Conservation (phyloP, 164 flowering plant species). For the Macadamia tetraphylla region DNA sequence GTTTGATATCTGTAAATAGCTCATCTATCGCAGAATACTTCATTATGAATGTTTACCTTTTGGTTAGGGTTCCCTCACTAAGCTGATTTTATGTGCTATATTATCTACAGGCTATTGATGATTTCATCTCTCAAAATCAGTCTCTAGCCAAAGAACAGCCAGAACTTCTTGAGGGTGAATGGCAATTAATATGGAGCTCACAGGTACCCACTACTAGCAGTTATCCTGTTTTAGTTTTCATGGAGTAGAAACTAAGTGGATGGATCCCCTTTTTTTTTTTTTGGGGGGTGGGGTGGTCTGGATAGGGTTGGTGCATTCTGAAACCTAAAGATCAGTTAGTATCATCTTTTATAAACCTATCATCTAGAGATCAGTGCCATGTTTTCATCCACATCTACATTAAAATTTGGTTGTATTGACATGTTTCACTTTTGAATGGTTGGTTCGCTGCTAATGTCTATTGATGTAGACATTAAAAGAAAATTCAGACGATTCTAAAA, state of each 20-base stretch:
- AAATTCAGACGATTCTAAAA: too few relatives aligned
- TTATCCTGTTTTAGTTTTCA: neutral
- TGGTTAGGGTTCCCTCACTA: neutral
- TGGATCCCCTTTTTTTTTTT: too few relatives aligned
- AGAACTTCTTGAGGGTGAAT: conserved; percentile 66
- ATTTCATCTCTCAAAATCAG: conserved; percentile 40
- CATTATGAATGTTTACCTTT: neutral
- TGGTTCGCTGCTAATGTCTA: too few relatives aligned
- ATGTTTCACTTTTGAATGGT: too few relatives aligned
- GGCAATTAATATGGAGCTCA: conserved; percentile 92
- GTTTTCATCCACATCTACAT: too few relatives aligned
- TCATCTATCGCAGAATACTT: neutral
- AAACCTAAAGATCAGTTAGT: too few relatives aligned
- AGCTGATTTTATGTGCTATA: neutral
- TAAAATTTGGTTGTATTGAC: too few relatives aligned
- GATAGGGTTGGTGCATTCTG: neutral
- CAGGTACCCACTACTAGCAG: conserved; percentile 38
- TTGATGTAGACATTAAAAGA: too few relatives aligned
- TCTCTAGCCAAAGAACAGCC: conserved; percentile 27
- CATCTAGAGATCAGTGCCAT: too few relatives aligned
- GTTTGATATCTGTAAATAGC: conserved; percentile 25
- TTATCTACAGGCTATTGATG: conserved; percentile 63
- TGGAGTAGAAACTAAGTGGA: neutral
- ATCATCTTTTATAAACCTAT: too few relatives aligned
- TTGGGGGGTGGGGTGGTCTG: too few relatives aligned